These are phyloP conservation scores for Tripterygium wilfordii DNA, from an alignment of 177 flowering plant genomes.

Conservation along the genomic window DNA sequence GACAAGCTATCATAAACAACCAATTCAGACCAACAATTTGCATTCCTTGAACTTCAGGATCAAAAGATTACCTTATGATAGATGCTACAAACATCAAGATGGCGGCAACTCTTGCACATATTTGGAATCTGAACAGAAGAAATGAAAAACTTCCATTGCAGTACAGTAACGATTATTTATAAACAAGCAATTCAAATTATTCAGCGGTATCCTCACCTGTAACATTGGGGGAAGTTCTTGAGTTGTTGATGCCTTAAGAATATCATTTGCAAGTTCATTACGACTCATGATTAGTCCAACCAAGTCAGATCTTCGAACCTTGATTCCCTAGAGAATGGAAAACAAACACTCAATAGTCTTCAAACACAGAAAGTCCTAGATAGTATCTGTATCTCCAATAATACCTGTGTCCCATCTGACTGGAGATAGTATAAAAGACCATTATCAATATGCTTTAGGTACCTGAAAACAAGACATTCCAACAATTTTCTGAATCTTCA, in stretches of 20 bases:
- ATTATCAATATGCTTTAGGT: constrained; percentile 55
- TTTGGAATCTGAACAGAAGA: constrained; percentile 47
- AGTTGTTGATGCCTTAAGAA: constrained; percentile 63
- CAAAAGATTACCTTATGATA: constrained; percentile 78
- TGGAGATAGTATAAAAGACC: constrained; percentile 94
- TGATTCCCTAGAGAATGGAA: constrained; percentile 49
- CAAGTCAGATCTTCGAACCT: constrained; percentile 74
- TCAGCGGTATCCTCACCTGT: constrained; percentile 34
- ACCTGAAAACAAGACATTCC: constrained; percentile 45
- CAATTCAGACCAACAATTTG: not conserved
- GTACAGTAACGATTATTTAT: constrained; percentile 5
- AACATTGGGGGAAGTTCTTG: constrained; percentile 88
- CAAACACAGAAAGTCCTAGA: not conserved
- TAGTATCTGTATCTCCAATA: not conserved
- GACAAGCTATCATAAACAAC: no score
- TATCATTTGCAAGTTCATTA: constrained; percentile 86
- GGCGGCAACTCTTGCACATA: constrained; percentile 80
- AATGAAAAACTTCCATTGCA: constrained; percentile 5
- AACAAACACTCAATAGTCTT: not conserved
- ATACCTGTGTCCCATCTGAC: constrained; percentile 87
- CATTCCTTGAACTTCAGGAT: not conserved
- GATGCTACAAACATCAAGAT: constrained; percentile 69
- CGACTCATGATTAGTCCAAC: constrained; percentile 96
- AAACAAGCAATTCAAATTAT: not conserved
- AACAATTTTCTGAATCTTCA: no score